phyloP scores from a whole-genome alignment of 441 rosid genomes.

The Dalechampia spathulata region DNA sequence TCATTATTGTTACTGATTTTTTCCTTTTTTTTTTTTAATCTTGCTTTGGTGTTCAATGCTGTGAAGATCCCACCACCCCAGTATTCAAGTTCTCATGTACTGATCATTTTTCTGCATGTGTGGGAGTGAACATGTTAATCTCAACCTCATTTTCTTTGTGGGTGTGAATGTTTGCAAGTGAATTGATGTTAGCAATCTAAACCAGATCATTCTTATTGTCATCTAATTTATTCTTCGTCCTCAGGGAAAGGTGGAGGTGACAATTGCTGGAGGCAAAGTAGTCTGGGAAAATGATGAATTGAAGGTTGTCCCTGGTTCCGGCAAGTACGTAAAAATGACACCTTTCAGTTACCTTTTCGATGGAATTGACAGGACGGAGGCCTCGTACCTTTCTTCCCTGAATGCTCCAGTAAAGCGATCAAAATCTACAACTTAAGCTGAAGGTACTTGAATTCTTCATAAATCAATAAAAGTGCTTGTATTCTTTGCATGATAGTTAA shows the following conservation, averaged over 20 bases:
- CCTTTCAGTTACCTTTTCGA: constrained; percentile 70
- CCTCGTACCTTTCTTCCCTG: constrained; percentile 58
- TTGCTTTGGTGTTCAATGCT: neutral
- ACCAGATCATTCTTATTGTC: constrained; percentile 1
- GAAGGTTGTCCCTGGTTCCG: constrained; percentile 56
- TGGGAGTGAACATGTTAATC: neutral
- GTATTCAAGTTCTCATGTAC: neutral
- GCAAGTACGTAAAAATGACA: constrained; percentile 64
- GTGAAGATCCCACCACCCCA: neutral
- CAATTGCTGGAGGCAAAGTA: constrained; percentile 72
- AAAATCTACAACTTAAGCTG: constrained; percentile 25
- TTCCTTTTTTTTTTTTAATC: neutral
- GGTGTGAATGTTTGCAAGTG: neutral
- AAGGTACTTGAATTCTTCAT: constrained; percentile 1
- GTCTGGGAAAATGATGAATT: constrained; percentile 75
- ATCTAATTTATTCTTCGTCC: constrained; percentile 11
- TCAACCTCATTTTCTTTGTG: neutral
- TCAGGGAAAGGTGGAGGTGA: constrained; percentile 92
- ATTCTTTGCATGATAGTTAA: neutral
- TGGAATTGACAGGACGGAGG: constrained; percentile 71
- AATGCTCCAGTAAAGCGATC: constrained; percentile 68
- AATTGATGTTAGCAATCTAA: neutral
- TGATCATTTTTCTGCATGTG: neutral
- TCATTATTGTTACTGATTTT: neutral
- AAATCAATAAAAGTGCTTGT: neutral